Conservation (phyloP, 176 grass and related monocot species). For the Bothriochloa decipiens region DNA sequence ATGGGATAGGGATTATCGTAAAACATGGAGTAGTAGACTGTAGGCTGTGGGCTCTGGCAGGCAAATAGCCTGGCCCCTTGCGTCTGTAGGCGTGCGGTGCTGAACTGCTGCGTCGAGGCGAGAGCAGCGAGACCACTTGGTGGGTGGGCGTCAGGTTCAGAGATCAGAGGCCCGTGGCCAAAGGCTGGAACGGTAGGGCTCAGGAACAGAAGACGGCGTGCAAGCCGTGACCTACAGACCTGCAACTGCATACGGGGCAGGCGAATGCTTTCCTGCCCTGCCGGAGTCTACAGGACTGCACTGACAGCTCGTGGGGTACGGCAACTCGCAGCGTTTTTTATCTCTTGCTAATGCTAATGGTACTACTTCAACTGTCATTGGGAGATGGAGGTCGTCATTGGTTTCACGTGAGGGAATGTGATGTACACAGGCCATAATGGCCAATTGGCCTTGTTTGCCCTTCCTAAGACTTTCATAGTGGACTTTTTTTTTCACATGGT, state of each 20-base stretch:
- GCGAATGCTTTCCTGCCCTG: constrained; percentile 5
- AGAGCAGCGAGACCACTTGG: not conserved
- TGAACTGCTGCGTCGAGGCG: not conserved
- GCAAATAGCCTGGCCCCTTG: not conserved
- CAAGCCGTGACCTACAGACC: constrained; percentile 47
- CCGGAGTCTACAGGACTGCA: constrained; percentile 28
- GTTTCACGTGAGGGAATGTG: not conserved
- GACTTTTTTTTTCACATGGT: not conserved
- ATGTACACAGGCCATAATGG: no score
- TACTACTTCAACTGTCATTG: not conserved
- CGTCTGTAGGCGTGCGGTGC: not conserved
- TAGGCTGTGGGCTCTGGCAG: not conserved
- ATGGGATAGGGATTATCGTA: no score
- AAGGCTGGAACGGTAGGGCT: not conserved
- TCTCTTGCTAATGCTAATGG: not conserved
- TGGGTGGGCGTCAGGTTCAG: not conserved
- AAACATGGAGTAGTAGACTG: no score
- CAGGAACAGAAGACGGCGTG: constrained; percentile 27
- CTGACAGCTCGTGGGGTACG: not conserved
- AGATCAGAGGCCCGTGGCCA: no score
- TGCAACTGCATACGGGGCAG: constrained; percentile 9
- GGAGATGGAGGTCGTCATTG: no score
- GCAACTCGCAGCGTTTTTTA: not conserved
- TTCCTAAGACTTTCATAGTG: no score
- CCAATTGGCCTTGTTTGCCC: no score